These are phyloP conservation scores for Grifola frondosa DNA, from an alignment of 1,284 basidiomycete genomes.

Conservation along the genomic window DNA sequence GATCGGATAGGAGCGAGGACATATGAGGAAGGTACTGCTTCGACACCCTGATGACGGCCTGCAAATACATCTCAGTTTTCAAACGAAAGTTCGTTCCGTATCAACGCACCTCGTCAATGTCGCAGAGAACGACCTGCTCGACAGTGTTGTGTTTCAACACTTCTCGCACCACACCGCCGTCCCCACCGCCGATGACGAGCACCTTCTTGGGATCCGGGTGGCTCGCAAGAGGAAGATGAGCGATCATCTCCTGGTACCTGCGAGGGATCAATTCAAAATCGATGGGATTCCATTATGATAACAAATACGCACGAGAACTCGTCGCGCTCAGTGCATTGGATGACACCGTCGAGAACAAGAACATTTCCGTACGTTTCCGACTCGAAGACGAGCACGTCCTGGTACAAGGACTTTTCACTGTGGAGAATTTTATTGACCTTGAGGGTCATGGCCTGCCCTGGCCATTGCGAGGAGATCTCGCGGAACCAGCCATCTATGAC, in stretches of 20 bases:
- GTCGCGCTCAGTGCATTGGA: slow-evolving; percentile 97
- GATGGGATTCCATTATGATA: no score
- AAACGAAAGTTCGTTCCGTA: background rate
- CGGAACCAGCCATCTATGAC: slow-evolving; percentile 93
- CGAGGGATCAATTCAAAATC: slow-evolving; percentile 4
- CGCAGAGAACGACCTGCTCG: slow-evolving; percentile 92
- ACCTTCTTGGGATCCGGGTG: slow-evolving; percentile 97
- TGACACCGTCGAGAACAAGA: slow-evolving; percentile 92
- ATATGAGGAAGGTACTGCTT: slow-evolving; percentile 94
- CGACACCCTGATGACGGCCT: slow-evolving; percentile 96
- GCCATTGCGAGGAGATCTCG: slow-evolving; percentile 97
- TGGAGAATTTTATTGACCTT: slow-evolving; percentile 97
- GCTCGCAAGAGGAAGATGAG: slow-evolving; percentile 91
- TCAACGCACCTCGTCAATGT: slow-evolving; percentile 87
- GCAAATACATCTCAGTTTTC: slow-evolving; percentile 1
- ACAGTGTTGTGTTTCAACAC: slow-evolving; percentile 94
- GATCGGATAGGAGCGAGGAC: slow-evolving; percentile 82
- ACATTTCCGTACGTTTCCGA: slow-evolving; percentile 96
- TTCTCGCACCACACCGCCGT: slow-evolving; percentile 96
- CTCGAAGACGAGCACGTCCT: slow-evolving; percentile 96
- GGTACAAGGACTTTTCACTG: slow-evolving; percentile 89
- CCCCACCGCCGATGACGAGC: slow-evolving; percentile 95
- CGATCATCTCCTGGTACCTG: slow-evolving; percentile 99
- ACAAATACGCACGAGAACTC: slow-evolving; percentile 86
- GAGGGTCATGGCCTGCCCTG: slow-evolving; percentile 93